Base-by-base conservation (phyloP, 768 basidiomycete species). In the Boletus pseudo-olivaceus region DNA sequence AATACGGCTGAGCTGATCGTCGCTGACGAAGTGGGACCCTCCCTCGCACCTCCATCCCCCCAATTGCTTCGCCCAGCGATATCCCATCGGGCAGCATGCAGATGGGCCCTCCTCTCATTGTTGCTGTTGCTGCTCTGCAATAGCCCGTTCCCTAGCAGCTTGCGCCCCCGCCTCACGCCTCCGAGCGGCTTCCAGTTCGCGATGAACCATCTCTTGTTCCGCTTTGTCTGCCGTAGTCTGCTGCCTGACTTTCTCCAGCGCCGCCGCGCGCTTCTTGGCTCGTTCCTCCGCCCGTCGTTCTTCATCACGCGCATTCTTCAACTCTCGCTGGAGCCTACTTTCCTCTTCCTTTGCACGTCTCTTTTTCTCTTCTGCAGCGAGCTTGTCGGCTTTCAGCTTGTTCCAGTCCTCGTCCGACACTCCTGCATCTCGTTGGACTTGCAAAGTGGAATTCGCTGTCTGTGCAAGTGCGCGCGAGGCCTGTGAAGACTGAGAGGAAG, bases 401-500 rank as follows among this genome's bases (percentile, higher is more conserved):
- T 58, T 27, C 85, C 85, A 86, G 11, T 76, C 63, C 1, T 61
- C 63, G 62, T 87, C 81, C 0, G 75, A 61, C 5, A 86, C 81
- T 0, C 79, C 85, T 19, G 73, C 43, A 63, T 85, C 85, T 23
- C 81, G 75, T 23, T 48, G 59, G 0, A 19, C 59, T 4, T 58
- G 41, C 20, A 32, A 44, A 35, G 27, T 52, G 19, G 23, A 5
- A 15, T 42, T 2, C 4, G 19, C 5, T 7, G 10, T 35, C 19
- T 14, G 44, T 6, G 27, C 2, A 14, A 19, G 35, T 5, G 15
- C 4, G 5, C 11, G 14, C 8, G 35, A 32, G 12, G 48, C 23
- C 2, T 51, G 55, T 32, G 62, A 37, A 33, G 51, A 27, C 27
- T 41, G 39, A 1, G 8, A 19, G 8, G 53, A 37, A 32, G 41